A percentile compares a stretch with the other conserved stretches of the same genome.
phyloP scores from a whole-genome alignment of 2,329 filamentous ascomycete genomes.

The Microcyclospora pomicola region DNA sequence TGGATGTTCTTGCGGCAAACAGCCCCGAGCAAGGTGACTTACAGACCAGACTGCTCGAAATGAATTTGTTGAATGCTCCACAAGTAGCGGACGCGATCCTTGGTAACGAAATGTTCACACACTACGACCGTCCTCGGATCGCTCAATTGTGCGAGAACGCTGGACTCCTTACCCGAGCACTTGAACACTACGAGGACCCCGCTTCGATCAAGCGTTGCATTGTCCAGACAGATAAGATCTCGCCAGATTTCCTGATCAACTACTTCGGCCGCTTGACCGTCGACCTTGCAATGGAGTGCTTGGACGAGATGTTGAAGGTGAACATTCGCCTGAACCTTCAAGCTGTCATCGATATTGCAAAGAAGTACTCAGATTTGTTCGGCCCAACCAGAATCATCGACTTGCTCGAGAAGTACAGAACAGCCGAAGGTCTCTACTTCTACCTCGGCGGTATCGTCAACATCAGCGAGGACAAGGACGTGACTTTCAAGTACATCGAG shows the following conservation, averaged over 20 bases:
- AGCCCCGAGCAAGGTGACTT: conserved; percentile 83
- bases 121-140: conserved; percentile 86
- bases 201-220: conserved; percentile 80
- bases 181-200: conserved; percentile 91
- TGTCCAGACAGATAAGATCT: conserved; percentile 75
- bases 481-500: conserved; percentile 99
- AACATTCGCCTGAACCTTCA: conserved; percentile 97
- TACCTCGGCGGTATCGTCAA: conserved; percentile 98
- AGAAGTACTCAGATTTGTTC: conserved; percentile 93
- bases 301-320: conserved; percentile 89
- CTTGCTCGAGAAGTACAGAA: conserved; percentile 94
- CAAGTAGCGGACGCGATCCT: conserved; percentile 97
- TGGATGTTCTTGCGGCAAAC: conserved; percentile 92
- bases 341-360: conserved; percentile 85
- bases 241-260: conserved; percentile 75
- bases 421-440: conserved; percentile 91
- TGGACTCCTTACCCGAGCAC: conserved; percentile 53
- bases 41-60: conserved; percentile 89
- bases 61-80: conserved; percentile 93
- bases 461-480: conserved; percentile 83
- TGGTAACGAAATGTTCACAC: conserved; percentile 94
- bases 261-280: conserved; percentile 94
- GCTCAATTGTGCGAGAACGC: conserved; percentile 87
- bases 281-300: conserved; percentile 82
- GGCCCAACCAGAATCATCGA: conserved; percentile 80